Conservation (phyloP, 305 asterid genomes). For the Fraxinus velutina region DNA sequence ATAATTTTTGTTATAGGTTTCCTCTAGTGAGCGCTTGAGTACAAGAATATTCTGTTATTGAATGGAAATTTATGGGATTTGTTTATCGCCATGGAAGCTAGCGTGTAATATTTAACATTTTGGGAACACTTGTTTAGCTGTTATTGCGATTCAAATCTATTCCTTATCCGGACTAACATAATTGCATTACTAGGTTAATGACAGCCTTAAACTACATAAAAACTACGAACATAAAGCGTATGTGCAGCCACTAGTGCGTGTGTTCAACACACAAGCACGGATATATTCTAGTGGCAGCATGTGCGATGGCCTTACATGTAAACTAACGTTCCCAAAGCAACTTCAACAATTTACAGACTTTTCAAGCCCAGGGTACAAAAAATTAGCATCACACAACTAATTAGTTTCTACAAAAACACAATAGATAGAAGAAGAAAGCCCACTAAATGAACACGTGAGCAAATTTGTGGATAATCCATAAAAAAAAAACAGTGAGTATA, state of each 20-base stretch:
- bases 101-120: neutral
- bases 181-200: neutral
- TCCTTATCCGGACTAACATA: neutral
- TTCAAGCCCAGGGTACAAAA: neutral
- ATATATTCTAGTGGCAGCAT: neutral
- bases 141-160: neutral
- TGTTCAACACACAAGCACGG: neutral
- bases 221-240: neutral
- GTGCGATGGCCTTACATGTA: neutral
- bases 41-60: neutral
- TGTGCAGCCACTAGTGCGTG: neutral
- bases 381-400: neutral
- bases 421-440: neutral
- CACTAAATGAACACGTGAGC: neutral
- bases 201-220: neutral
- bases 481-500: neutral
- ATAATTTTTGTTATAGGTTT: neutral
- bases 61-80: neutral
- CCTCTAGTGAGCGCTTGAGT: neutral
- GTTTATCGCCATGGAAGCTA: neutral
- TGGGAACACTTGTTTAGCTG: neutral
- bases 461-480: neutral
- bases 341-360: neutral
- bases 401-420: neutral
- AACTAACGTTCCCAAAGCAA: neutral